Conservation (phyloP, 139 green algal species). For the Micromonas pusilla region DNA sequence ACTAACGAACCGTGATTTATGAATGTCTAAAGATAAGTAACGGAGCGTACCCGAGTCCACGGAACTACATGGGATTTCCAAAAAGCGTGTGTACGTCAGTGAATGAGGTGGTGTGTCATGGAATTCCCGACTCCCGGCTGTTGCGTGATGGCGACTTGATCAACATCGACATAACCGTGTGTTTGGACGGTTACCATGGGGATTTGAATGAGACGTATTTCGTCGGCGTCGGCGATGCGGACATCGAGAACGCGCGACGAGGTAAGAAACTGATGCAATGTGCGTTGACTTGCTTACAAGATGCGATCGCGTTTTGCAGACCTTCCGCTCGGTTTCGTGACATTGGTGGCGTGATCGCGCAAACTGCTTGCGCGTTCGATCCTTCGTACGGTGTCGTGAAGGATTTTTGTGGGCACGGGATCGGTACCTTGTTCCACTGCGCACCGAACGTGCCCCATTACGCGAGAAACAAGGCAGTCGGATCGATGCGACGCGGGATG, state of each 20-base stretch:
- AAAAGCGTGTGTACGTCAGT: slow-evolving; percentile 94
- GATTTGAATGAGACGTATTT: slow-evolving; percentile 96
- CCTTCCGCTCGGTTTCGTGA: slow-evolving; percentile 85
- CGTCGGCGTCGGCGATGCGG: slow-evolving; percentile 57
- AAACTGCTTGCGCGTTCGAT: background rate
- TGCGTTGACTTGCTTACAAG: slow-evolving; percentile 65
- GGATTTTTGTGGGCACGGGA: slow-evolving; percentile 94
- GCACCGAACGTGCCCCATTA: slow-evolving; percentile 96
- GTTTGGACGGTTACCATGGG: slow-evolving; percentile 80
- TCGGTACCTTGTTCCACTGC: slow-evolving; percentile 94
- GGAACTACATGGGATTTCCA: slow-evolving; percentile 92
- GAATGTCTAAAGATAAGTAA: too few species aligned
- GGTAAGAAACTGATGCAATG: slow-evolving; percentile 69
- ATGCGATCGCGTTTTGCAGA: slow-evolving; percentile 71
- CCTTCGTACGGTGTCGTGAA: slow-evolving; percentile 59
- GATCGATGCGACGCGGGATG: slow-evolving; percentile 74
- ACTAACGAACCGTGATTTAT: too few species aligned
- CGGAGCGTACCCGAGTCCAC: slow-evolving; percentile 78
- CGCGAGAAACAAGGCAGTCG: slow-evolving; percentile 63
- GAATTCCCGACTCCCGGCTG: slow-evolving; percentile 84
- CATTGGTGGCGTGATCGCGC: slow-evolving; percentile 63
- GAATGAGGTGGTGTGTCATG: slow-evolving; percentile 98
- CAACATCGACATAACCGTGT: slow-evolving; percentile 93
- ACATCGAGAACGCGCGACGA: slow-evolving; percentile 42
- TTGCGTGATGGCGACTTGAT: slow-evolving; percentile 93